Conservation (phyloP, 768 basidiomycete species). For the Rhodosporidiobolus odoratus region DNA sequence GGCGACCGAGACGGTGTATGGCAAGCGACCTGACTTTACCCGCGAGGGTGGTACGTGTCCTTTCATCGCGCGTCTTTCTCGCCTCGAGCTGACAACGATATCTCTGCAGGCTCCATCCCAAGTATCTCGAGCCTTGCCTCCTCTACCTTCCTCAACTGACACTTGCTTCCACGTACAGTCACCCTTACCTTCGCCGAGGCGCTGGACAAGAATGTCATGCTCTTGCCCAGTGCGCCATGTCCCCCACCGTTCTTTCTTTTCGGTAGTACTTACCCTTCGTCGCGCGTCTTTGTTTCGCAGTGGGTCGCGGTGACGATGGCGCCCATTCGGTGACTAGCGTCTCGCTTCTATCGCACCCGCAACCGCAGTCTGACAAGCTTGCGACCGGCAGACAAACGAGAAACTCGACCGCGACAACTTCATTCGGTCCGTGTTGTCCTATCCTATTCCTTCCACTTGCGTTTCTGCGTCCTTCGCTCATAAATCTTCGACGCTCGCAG, state of each 20-base stretch:
- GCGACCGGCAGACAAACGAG: constrained; percentile 52
- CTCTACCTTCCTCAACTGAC: not conserved
- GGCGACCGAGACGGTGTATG: constrained; percentile 55
- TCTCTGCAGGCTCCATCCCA: constrained; percentile 19
- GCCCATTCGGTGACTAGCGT: constrained; percentile 80
- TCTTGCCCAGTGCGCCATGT: constrained; percentile 57
- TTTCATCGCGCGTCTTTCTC: not conserved
- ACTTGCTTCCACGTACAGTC: constrained; percentile 14
- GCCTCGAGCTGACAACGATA: not conserved
- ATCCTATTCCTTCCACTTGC: not conserved
- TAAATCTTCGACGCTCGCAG: constrained; percentile 7
- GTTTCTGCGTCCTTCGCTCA: not conserved
- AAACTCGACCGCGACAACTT: constrained; percentile 85
- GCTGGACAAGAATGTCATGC: constrained; percentile 74
- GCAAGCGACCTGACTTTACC: constrained; percentile 70
- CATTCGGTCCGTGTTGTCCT: constrained; percentile 15
- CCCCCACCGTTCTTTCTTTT: not conserved
- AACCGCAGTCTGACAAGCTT: too few relatives aligned
- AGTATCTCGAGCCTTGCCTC: not conserved
- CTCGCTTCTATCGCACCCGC: too few relatives aligned
- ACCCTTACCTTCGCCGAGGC: constrained; percentile 89
- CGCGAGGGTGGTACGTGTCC: constrained; percentile 85
- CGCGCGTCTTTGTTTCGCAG: constrained; percentile 3
- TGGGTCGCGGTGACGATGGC: constrained; percentile 74
- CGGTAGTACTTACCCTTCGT: not conserved